Evolutionary conservation across 257 asterid genomes (phyloP).

Genomic region (Mitragyna speciosa): DNA sequence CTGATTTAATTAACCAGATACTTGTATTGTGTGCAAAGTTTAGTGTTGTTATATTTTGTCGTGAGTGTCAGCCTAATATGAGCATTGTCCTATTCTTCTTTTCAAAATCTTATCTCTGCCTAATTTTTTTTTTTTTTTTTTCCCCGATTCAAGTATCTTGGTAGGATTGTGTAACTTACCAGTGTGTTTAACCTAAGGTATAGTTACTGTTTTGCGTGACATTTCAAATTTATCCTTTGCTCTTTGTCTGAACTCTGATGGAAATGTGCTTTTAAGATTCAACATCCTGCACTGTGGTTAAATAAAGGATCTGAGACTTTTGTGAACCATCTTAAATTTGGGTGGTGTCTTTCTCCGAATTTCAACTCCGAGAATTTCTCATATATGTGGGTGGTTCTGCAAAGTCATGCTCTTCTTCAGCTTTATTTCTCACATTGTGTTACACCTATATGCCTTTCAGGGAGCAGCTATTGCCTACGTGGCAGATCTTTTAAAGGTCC

Average conservation of each 20-base stretch:
- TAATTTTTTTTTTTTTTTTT: neutral
- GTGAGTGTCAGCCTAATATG: neutral
- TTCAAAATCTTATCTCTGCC: neutral
- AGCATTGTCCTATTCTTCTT: neutral
- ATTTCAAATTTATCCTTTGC: neutral
- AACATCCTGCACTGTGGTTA: neutral
- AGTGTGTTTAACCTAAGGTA: neutral
- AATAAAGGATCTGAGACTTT: neutral
- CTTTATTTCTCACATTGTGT: neutral
- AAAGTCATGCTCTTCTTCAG: constrained; percentile 4
- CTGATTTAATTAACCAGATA: neutral
- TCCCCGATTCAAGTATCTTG: neutral
- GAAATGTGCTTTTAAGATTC: neutral
- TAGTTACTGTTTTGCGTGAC: neutral
- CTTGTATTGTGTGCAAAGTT: neutral
- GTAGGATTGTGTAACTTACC: neutral
- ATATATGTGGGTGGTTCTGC: neutral
- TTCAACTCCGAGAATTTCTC: neutral
- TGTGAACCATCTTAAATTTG: neutral
- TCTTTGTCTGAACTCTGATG: neutral
- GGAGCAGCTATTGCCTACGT: constrained; percentile 98
- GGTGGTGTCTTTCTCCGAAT: neutral
- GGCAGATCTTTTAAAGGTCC: constrained; percentile 81
- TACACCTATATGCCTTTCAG: constrained; percentile 33
- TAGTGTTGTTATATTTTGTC: neutral